Conservation (phyloP, 2,329 filamentous ascomycete genomes). For the Diaporthe sp. region DNA sequence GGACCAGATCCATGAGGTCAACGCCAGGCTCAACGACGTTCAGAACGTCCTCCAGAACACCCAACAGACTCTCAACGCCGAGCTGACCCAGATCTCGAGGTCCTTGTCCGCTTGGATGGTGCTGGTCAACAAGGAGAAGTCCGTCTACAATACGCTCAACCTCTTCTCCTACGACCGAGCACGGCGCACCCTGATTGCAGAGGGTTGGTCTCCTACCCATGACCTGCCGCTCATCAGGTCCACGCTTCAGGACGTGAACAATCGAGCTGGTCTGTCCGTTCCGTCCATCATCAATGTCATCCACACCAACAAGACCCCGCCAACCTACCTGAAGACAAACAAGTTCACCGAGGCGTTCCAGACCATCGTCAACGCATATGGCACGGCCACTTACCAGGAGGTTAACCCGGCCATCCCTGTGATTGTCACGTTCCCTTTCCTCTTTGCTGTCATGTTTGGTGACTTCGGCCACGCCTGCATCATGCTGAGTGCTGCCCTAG, state of each 20-base stretch:
- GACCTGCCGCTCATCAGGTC: conserved; percentile 90
- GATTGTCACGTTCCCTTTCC: conserved; percentile 98
- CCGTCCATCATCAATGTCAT: conserved; percentile 99
- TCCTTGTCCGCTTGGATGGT: conserved; percentile 98
- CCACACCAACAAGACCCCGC: conserved; percentile 95
- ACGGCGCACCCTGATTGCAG: conserved; percentile 94
- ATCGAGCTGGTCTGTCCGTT: conserved; percentile 94
- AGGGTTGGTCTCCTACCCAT: conserved; percentile 97
- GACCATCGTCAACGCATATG: conserved; percentile 98
- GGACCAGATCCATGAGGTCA: conserved; percentile 98
- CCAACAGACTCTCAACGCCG: conserved; percentile 91
- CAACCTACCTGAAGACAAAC: conserved; percentile 97
- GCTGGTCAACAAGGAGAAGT: conserved; percentile 97
- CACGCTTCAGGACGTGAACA: conserved; percentile 95
- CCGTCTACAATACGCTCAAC: conserved; percentile 95
- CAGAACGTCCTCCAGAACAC: conserved; percentile 95
- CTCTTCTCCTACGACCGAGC: conserved; percentile 97
- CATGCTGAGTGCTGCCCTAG: conserved; percentile 84
- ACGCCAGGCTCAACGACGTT: conserved; percentile 90
- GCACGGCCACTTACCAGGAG: conserved; percentile 96
- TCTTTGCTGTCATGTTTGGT: conserved; percentile 99
- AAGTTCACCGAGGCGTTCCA: conserved; percentile 99
- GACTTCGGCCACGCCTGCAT: conserved; percentile 94
- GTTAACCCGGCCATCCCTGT: conserved; percentile 96
- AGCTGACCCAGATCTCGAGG: conserved; percentile 92